A percentile compares a stretch with the other conserved stretches of the same genome.
These are phyloP conservation scores for Leccinum subspadiceum DNA, from an alignment of 1,284 basidiomycete species.

Conservation along the genomic window DNA sequence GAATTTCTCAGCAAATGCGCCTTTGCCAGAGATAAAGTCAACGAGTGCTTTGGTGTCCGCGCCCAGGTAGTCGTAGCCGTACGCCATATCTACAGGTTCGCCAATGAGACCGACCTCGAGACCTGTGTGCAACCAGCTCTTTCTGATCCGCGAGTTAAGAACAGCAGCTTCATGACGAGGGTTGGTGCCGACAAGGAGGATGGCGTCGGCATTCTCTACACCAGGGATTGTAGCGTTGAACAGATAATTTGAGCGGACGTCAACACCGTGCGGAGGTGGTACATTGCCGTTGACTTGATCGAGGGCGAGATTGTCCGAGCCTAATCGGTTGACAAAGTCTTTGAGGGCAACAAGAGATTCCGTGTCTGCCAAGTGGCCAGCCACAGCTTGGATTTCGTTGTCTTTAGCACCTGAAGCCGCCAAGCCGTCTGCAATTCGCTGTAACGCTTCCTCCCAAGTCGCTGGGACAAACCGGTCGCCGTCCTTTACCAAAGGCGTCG, in stretches of 20 bases:
- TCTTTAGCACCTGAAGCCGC: slow-evolving; percentile 79
- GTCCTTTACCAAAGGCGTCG: slow-evolving; percentile 87
- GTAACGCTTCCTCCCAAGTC: slow-evolving; percentile 91
- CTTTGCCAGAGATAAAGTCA: slow-evolving; percentile 78
- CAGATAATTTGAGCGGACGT: slow-evolving; percentile 94
- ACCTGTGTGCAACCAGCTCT: slow-evolving; percentile 86
- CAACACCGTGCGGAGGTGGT: slow-evolving; percentile 78
- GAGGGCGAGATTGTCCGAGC: slow-evolving; percentile 91
- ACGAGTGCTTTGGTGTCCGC: slow-evolving; percentile 76
- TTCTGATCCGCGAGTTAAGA: slow-evolving; percentile 95
- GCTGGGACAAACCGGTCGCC: slow-evolving; percentile 92
- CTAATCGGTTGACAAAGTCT: slow-evolving; percentile 91
- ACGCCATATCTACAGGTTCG: slow-evolving; percentile 88
- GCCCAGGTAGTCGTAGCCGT: slow-evolving; percentile 92
- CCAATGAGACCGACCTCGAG: slow-evolving; percentile 91
- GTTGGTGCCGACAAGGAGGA: slow-evolving; percentile 95
- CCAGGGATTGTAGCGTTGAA: slow-evolving; percentile 96
- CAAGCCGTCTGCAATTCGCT: slow-evolving; percentile 79
- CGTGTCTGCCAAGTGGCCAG: slow-evolving; percentile 91
- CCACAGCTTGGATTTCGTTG: slow-evolving; percentile 96
- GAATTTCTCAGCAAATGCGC: slow-evolving; percentile 84
- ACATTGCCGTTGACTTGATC: slow-evolving; percentile 73
- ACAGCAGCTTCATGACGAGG: slow-evolving; percentile 98
- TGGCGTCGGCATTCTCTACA: slow-evolving; percentile 88
- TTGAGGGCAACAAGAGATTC: slow-evolving; percentile 94